Evolutionary conservation across 192 early-diverging fungal species (phyloP).

Genomic region (Cladochytrium replicatum): DNA sequence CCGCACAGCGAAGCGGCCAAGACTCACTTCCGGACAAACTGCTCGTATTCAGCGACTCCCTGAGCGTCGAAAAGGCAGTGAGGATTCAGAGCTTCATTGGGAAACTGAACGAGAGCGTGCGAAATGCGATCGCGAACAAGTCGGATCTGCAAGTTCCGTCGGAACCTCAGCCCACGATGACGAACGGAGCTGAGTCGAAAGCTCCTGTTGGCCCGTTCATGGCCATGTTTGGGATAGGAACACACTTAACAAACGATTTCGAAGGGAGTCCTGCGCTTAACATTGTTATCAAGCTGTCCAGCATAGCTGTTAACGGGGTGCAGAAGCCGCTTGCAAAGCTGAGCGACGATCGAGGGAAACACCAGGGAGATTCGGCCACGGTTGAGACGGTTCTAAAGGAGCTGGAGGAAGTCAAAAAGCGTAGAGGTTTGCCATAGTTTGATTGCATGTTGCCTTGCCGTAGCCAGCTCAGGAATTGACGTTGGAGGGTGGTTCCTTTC

Average conservation of each 20-base stretch:
- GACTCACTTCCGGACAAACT: constrained; percentile 25
- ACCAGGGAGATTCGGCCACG: constrained; percentile 42
- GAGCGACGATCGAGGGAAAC: constrained; percentile 56
- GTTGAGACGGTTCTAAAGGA: constrained; percentile 37
- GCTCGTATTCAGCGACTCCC: constrained; percentile 63
- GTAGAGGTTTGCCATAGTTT: too few species aligned
- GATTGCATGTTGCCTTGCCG: too few species aligned
- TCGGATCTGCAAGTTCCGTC: too few species aligned
- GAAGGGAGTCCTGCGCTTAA: constrained; percentile 43
- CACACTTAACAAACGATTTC: constrained; percentile 67
- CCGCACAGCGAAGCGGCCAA: constrained; percentile 11
- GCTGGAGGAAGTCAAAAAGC: too few species aligned
- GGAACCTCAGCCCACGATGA: too few species aligned
- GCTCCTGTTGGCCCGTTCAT: background rate
- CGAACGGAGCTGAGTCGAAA: background rate
- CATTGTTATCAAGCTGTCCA: constrained; percentile 65
- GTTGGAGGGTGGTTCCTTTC: too few species aligned
- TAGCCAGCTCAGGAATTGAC: too few species aligned
- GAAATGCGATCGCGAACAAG: too few species aligned
- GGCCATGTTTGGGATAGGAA: constrained; percentile 63
- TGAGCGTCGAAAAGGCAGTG: constrained; percentile 42
- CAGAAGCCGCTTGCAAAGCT: too few species aligned
- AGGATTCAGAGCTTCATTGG: constrained; percentile 35
- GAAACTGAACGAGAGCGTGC: constrained; percentile 23
- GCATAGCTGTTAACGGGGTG: constrained; percentile 43